A percentile compares a stretch with the other conserved stretches of the same genome.
phyloP scores from a whole-genome alignment of 2,329 filamentous ascomycete species.

The Ustilaginoidea virens region DNA sequence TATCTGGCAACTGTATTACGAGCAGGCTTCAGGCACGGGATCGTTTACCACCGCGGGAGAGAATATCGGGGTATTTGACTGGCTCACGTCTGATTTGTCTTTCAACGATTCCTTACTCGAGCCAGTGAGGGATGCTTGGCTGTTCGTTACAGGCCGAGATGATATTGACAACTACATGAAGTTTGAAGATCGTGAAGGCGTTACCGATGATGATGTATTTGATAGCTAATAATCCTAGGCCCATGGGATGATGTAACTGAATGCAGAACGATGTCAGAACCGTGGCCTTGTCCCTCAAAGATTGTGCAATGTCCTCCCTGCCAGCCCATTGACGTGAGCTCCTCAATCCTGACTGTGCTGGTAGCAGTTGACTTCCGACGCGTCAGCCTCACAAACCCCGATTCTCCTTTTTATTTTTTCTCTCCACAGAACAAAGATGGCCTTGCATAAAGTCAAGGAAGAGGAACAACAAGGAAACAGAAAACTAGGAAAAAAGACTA shows the following conservation, averaged over 20 bases:
- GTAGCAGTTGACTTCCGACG: no score
- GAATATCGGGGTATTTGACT: conserved; percentile 39
- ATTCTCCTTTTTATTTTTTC: no score
- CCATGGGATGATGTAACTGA: background rate
- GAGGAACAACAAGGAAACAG: no score
- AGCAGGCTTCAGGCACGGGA: conserved; percentile 25
- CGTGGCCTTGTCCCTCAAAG: no score
- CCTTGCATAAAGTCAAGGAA: no score
- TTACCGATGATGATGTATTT: conserved; percentile 37
- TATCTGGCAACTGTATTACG: conserved; percentile 40
- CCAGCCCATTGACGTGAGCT: no score
- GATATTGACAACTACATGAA: conserved; percentile 49
- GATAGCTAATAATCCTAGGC: conserved; percentile 23
- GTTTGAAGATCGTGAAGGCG: conserved; percentile 60
- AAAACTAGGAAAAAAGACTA: no score
- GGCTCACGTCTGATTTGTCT: conserved; percentile 47
- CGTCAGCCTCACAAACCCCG: no score
- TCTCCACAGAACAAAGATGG: no score
- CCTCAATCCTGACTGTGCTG: no score
- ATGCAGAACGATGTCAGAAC: background rate
- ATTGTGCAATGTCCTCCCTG: no score
- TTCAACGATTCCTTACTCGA: conserved; percentile 59
- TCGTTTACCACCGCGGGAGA: conserved; percentile 18
- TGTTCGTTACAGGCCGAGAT: conserved; percentile 36
- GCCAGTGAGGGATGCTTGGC: conserved; percentile 56